These are phyloP conservation scores for Strobilomyces echinocephalus DNA, from an alignment of 768 basidiomycete species.

Conservation along the genomic window DNA sequence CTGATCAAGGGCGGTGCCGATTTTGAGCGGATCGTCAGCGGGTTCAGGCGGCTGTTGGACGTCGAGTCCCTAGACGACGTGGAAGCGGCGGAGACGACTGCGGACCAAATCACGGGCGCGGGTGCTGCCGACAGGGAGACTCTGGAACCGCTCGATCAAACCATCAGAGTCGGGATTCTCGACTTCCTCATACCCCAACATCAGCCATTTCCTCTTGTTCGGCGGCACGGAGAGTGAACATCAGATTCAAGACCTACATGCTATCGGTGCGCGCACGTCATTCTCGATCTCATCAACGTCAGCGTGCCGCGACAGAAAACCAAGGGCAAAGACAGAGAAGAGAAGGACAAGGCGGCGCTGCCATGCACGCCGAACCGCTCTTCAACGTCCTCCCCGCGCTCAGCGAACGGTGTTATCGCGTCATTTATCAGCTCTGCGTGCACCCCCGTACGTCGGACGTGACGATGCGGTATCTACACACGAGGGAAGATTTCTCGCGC, in stretches of 20 bases:
- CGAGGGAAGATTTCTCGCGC: slow-evolving; percentile 81
- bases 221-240: slow-evolving; percentile 56
- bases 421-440: slow-evolving; percentile 83
- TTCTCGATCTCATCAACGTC: slow-evolving; percentile 70
- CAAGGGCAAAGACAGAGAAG: slow-evolving; percentile 37
- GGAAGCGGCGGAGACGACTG: slow-evolving; percentile 51
- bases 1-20: slow-evolving; percentile 77
- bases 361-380: slow-evolving; percentile 42
- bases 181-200: slow-evolving; percentile 83
- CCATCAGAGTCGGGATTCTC: slow-evolving; percentile 71
- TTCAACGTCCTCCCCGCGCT: slow-evolving; percentile 65
- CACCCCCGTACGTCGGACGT: slow-evolving; percentile 79
- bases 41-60: slow-evolving; percentile 65
- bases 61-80: slow-evolving; percentile 60
- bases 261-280: slow-evolving; percentile 73
- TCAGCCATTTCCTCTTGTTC: slow-evolving; percentile 85
- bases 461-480: slow-evolving; percentile 80
- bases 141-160: slow-evolving; percentile 52
- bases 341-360: slow-evolving; percentile 27
- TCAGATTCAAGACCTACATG: slow-evolving; percentile 74
- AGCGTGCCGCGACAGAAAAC: slow-evolving; percentile 61
- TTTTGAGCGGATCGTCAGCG: slow-evolving; percentile 79
- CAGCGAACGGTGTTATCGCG: slow-evolving; percentile 80
- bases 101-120: slow-evolving; percentile 66
- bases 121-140: slow-evolving; percentile 56